A percentile compares a stretch with the other conserved stretches of the same genome.
Evolutionary conservation across 495 filamentous ascomycete genomes (phyloP).

Genomic region (Hypoxylon crocopeplum): DNA sequence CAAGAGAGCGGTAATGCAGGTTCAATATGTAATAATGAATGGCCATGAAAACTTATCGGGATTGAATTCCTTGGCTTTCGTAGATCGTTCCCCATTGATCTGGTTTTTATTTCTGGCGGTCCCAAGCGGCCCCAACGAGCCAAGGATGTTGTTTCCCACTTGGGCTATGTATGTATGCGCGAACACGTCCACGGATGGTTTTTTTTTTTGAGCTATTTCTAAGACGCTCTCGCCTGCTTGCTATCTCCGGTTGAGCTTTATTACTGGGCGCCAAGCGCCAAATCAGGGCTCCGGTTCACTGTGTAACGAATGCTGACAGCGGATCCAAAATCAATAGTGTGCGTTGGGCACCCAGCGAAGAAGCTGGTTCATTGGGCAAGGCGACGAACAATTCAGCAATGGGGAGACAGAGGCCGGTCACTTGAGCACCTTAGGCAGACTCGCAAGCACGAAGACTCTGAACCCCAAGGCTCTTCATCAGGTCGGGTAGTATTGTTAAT

Average conservation of each 20-base stretch:
- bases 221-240: conserved; percentile 8
- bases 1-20: no score
- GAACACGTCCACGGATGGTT: background rate
- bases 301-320: conserved; percentile 23
- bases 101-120: no score
- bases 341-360: conserved; percentile 29
- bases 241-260: conserved; percentile 29
- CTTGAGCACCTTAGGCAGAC: background rate
- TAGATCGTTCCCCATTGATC: conserved; percentile 20
- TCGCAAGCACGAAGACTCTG: background rate
- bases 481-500: conserved; percentile 11
- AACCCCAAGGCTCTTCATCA: background rate
- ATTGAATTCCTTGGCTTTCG: conserved; percentile 6
- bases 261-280: conserved; percentile 26
- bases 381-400: conserved; percentile 5
- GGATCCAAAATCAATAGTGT: conserved; percentile 21
- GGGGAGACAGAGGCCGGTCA: background rate
- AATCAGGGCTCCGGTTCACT: conserved; percentile 15
- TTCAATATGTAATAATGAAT: conserved; percentile 10
- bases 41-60: conserved; percentile 12
- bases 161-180: background rate
- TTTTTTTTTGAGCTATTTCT: conserved; percentile 1
- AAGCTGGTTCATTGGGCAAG: conserved; percentile 13
- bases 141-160: no score
- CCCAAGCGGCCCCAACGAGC: background rate